Evolutionary conservation across 140 eudicot genomes (phyloP).

Genomic region (Erigeron philadelphicus): DNA sequence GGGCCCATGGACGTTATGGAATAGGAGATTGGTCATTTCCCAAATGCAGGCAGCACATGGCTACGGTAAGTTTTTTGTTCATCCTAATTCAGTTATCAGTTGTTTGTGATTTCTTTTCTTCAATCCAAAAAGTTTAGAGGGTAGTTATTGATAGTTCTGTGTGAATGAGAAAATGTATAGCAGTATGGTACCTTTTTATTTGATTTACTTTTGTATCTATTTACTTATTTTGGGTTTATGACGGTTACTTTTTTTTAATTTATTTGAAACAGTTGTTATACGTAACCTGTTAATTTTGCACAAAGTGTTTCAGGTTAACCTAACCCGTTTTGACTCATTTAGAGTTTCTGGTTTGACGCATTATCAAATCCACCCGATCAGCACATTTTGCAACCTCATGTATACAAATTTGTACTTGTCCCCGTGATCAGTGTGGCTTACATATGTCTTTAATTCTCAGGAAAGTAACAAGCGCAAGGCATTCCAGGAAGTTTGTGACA

Average conservation of each 20-base stretch:
- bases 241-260: too few species aligned
- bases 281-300: too few species aligned
- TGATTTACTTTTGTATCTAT: neutral
- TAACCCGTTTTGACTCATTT: too few species aligned
- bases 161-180: neutral
- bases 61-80: constrained; percentile 40
- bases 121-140: neutral
- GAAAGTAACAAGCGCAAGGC: constrained; percentile 87
- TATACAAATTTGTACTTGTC: neutral
- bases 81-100: neutral
- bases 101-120: neutral
- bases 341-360: too few species aligned
- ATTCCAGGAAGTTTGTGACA: constrained; percentile 68
- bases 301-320: too few species aligned
- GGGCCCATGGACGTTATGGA: constrained; percentile 98
- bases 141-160: neutral
- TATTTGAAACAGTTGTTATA: too few species aligned
- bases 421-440: neutral
- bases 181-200: neutral
- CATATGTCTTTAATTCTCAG: constrained; percentile 33
- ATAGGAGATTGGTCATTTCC: constrained; percentile 79
- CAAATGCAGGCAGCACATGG: constrained; percentile 93
- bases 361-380: too few species aligned
- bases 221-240: neutral
- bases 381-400: neutral